Conservation (phyloP, 441 rosid species). For the Erodium chrysanthum region DNA sequence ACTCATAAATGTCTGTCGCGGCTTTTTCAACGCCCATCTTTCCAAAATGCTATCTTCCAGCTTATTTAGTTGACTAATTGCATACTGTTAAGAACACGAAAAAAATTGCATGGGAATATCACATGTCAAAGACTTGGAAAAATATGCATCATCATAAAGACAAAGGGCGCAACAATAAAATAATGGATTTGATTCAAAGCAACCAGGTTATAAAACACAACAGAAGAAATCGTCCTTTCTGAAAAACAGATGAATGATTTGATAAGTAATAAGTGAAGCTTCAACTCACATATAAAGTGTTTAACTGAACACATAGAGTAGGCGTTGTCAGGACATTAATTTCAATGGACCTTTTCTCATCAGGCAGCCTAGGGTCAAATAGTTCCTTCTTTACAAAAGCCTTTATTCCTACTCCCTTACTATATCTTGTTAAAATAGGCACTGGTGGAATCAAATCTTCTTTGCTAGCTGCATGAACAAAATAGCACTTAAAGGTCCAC, state of each 20-base stretch:
- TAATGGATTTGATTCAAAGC: neutral
- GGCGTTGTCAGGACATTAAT: conserved; percentile 53
- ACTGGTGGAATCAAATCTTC: conserved; percentile 91
- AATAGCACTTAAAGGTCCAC: conserved; percentile 19
- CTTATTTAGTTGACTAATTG: conserved; percentile 83
- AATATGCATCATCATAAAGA: conserved; percentile 13
- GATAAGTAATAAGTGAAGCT: conserved; percentile 20
- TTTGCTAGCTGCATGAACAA: conserved; percentile 56
- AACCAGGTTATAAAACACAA: neutral
- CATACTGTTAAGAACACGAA: conserved; percentile 50
- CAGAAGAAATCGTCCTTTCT: neutral
- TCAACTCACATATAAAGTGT: conserved; percentile 72
- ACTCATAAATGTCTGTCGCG: conserved; percentile 55
- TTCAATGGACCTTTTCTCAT: conserved; percentile 37
- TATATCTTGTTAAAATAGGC: conserved; percentile 87
- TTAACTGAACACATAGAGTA: conserved; percentile 81
- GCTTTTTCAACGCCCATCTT: conserved; percentile 62
- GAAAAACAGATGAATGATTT: conserved; percentile 3
- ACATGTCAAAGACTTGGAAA: neutral
- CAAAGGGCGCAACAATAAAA: neutral
- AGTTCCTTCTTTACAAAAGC: conserved; percentile 93
- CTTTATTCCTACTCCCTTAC: conserved; percentile 80
- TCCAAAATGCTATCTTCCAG: conserved; percentile 90
- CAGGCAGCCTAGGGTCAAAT: conserved; percentile 59
- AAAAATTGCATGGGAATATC: conserved; percentile 16